These are phyloP conservation scores for Penicillium sp. DNA, from an alignment of 2,329 filamentous ascomycete genomes.

Conservation along the genomic window DNA sequence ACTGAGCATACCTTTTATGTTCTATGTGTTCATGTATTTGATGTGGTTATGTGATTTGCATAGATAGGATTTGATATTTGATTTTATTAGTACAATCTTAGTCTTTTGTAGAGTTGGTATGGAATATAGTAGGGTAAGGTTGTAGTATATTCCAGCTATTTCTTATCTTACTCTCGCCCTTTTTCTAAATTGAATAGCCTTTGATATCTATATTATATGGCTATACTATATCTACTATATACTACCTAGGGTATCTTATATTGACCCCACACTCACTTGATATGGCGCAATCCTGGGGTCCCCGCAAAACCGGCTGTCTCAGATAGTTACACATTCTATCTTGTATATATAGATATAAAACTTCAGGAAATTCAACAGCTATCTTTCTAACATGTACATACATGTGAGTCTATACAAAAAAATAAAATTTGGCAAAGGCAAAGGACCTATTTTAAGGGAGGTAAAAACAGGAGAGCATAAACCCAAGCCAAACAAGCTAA, in stretches of 20 bases:
- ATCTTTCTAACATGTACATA: background rate
- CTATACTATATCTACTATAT: background rate
- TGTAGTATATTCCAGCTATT: too few species aligned
- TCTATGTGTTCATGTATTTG: background rate
- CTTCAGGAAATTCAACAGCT: background rate
- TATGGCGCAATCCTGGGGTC: conserved; percentile 10
- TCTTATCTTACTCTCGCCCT: too few species aligned
- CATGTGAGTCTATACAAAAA: background rate
- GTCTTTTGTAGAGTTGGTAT: too few species aligned
- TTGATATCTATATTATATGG: too few species aligned
- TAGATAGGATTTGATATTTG: background rate
- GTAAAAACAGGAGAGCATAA: background rate
- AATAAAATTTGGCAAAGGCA: background rate
- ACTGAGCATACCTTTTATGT: background rate
- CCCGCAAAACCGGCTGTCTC: conserved; percentile 6
- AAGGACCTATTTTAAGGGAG: background rate
- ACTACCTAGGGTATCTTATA: background rate
- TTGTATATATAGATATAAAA: background rate
- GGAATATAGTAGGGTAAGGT: too few species aligned
- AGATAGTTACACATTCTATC: background rate
- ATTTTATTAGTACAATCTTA: too few species aligned
- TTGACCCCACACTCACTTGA: background rate
- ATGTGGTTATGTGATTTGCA: background rate
- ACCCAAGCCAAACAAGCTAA: background rate
- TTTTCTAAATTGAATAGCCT: too few species aligned